These are phyloP conservation scores for Metroxylon sagu DNA, from an alignment of 176 grass and related monocot species.

Conservation along the genomic window DNA sequence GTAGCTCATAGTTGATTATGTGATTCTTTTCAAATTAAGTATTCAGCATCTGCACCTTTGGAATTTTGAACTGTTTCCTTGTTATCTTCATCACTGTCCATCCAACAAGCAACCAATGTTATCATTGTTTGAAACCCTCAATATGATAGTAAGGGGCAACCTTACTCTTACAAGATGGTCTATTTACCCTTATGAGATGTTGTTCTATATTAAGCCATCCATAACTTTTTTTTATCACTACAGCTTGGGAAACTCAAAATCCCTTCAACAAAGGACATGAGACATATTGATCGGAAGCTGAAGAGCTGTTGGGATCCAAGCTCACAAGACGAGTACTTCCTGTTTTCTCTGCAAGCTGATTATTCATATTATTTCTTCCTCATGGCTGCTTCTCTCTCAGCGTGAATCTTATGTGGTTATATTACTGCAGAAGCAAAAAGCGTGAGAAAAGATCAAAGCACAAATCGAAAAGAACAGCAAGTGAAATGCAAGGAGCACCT, in stretches of 20 bases:
- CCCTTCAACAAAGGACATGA: slow-evolving; percentile 51
- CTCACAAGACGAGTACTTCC: slow-evolving; percentile 50
- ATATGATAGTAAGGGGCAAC: too few relatives aligned
- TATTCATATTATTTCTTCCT: too few relatives aligned
- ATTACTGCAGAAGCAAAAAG: slow-evolving; percentile 46
- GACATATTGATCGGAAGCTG: slow-evolving; percentile 55
- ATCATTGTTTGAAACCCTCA: too few relatives aligned
- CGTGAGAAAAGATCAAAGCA: slow-evolving; percentile 71
- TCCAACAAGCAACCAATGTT: too few relatives aligned
- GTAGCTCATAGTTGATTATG: too few relatives aligned
- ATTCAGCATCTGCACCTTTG: too few relatives aligned
- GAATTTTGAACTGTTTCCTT: too few relatives aligned
- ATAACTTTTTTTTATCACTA: slow-evolving; percentile 12
- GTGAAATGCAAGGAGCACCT: slow-evolving; percentile 29
- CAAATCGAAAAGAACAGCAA: slow-evolving; percentile 57
- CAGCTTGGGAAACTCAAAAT: slow-evolving; percentile 50
- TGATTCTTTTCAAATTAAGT: too few relatives aligned
- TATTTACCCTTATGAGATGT: too few relatives aligned
- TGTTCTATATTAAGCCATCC: too few relatives aligned
- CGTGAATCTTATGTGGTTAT: background rate
- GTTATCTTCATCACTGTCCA: too few relatives aligned
- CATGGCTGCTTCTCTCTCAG: background rate
- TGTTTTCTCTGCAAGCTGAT: background rate
- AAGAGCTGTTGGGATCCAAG: slow-evolving; percentile 69
- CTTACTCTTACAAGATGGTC: too few relatives aligned